Base-by-base conservation (phyloP, 768 basidiomycete genomes). In the Suillus bovinus region DNA sequence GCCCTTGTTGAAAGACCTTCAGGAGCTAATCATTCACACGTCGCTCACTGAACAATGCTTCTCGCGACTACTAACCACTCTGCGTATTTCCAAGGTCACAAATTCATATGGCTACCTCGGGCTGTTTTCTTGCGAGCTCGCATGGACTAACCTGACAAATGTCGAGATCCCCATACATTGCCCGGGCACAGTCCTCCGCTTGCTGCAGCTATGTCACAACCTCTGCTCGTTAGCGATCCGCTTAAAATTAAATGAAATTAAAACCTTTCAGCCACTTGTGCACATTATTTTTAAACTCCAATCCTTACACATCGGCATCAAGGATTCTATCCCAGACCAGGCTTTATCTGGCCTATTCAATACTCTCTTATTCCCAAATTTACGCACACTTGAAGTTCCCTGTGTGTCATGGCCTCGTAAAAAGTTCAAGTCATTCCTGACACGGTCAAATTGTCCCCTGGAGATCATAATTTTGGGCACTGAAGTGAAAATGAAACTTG, bases 371-470 rank as follows among this genome's bases (percentile, higher is more conserved):
- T 33, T 70, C n/a, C 69, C 69, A 0, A 42, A 34, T 16, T 56
- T 70, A 36, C 49, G 44, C 11, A 34, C 53, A 10, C 49, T 70
- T 57, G 53, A 63, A 31, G 46, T 67, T 20, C 20, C 24, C 24
- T 52, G 67, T 60, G 38, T 69, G n/a, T 17, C 22, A 14, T 72
- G 71, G 66, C 62, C 42, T 31, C 60, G 64, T n/a, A n/a, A 61
- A 3, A 60, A 59, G 11, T 46, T 72, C 52, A 70, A 50, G 49
- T 11, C 64, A 17, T 72, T 71, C 22, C 6, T 71, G 22, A 17
- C 29, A 44, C 69, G 70, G 1, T 70, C 71, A 14, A 8, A 7
- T 33, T 72, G 71, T 36, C 71, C 69, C 20, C 62, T 70, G 11
- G 69, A 66, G 64, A 63, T 29, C 20, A 64, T 70, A 3, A 61